phyloP scores from a whole-genome alignment of 306 rosid genomes.

The Oxytropis ochrocephala region DNA sequence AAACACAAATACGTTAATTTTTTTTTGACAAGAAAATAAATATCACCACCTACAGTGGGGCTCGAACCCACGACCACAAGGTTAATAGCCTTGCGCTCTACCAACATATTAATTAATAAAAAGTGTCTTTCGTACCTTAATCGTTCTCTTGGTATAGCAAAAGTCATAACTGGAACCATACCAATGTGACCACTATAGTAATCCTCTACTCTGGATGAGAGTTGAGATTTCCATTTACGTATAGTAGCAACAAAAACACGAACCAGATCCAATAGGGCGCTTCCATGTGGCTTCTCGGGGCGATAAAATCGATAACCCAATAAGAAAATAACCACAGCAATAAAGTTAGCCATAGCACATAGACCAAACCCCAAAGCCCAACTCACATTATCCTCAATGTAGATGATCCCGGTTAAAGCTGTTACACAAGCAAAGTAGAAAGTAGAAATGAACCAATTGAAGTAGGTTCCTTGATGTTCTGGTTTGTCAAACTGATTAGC shows the following conservation, averaged over 20 bases:
- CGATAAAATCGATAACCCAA: slow-evolving; percentile 31
- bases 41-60: too few relatives aligned
- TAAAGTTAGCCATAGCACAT: slow-evolving; percentile 2
- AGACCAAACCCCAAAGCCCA: slow-evolving; percentile 38
- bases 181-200: slow-evolving; percentile 12
- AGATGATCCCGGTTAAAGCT: slow-evolving; percentile 24
- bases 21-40: too few relatives aligned
- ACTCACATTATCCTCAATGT: slow-evolving; percentile 30
- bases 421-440: background rate
- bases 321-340: slow-evolving; percentile 17
- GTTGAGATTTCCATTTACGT: slow-evolving; percentile 28
- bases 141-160: slow-evolving; percentile 20
- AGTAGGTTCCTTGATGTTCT: slow-evolving; percentile 25
- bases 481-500: slow-evolving; percentile 40
- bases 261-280: slow-evolving; percentile 24
- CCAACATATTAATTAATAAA: background rate
- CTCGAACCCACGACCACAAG: too few relatives aligned
- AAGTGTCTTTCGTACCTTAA: slow-evolving; percentile 31
- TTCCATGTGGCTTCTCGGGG: slow-evolving; percentile 18
- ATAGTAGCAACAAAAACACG: slow-evolving; percentile 35
- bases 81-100: too few relatives aligned
- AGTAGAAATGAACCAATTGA: slow-evolving; percentile 42
- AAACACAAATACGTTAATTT: too few relatives aligned
- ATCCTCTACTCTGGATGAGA: slow-evolving; percentile 18
- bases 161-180: background rate